phyloP scores from a whole-genome alignment of 1,284 basidiomycete genomes.

The Vanrija sp. region DNA sequence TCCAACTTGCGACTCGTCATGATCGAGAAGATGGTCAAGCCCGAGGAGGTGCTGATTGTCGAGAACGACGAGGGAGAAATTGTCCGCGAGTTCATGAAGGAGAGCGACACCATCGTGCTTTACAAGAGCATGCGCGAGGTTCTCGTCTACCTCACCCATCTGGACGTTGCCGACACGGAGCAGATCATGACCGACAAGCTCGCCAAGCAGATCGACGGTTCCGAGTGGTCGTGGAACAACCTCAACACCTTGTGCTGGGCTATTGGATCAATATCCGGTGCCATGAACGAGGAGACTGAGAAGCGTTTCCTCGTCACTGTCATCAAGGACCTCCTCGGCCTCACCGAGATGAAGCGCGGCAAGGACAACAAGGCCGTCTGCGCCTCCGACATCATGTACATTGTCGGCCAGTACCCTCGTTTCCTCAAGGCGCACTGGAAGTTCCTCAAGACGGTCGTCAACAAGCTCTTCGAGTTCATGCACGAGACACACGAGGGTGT shows the following conservation, averaged over 20 bases:
- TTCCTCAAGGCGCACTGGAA: constrained; percentile 99
- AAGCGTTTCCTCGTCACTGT: constrained; percentile 99
- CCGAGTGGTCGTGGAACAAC: constrained; percentile 99
- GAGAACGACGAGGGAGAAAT: constrained; percentile 99
- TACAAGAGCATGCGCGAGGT: constrained; percentile 99
- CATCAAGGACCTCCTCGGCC: constrained; percentile 94
- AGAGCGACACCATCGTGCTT: constrained; percentile 95
- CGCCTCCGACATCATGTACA: constrained; percentile 99
- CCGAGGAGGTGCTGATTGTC: constrained; percentile 97
- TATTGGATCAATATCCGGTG: constrained; percentile 97
- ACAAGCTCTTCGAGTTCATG: constrained; percentile 99
- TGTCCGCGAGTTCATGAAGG: constrained; percentile 99
- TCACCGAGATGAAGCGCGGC: constrained; percentile 97
- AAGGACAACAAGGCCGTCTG: constrained; percentile 99
- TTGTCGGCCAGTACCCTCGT: constrained; percentile 98
- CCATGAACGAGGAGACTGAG: constrained; percentile 99
- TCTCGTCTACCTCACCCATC: constrained; percentile 92
- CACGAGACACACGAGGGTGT: constrained; percentile 99
- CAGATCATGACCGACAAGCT: constrained; percentile 96
- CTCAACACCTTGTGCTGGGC: constrained; percentile 99
- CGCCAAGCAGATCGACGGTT: constrained; percentile 91
- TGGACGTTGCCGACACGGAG: constrained; percentile 95
- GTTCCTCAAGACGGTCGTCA: constrained; percentile 99
- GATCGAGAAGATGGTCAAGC: constrained; percentile 99
- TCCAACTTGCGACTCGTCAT: constrained; percentile 93